phyloP scores from a whole-genome alignment of 352 stramenopile species.

The Vaucheria bursata region DNA sequence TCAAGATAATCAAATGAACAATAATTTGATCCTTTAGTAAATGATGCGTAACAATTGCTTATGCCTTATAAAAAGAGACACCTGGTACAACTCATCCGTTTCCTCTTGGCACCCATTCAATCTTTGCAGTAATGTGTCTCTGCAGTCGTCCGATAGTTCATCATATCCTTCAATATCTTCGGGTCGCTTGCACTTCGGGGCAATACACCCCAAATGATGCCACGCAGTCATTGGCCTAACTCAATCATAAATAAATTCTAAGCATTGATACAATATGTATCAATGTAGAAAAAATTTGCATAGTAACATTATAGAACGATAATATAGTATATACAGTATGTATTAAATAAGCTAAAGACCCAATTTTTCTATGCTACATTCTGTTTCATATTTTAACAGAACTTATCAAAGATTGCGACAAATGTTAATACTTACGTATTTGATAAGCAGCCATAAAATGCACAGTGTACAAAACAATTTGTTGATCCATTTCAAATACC shows the following conservation, averaged over 20 bases:
- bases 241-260: neutral
- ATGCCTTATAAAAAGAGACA: neutral
- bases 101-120: conserved; percentile 40
- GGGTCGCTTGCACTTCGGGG: neutral
- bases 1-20: neutral
- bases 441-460: too few relatives aligned
- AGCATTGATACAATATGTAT: neutral
- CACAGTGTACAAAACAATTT: too few relatives aligned
- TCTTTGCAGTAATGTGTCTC: conserved; percentile 30
- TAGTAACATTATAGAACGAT: too few relatives aligned
- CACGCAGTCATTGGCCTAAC: conserved; percentile 23
- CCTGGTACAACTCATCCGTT: conserved; percentile 45
- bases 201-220: conserved; percentile 40
- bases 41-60: neutral
- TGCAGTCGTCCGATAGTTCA: conserved; percentile 24
- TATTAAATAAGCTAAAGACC: too few relatives aligned
- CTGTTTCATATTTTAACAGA: too few relatives aligned
- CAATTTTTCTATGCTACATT: too few relatives aligned
- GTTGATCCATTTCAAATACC: too few relatives aligned
- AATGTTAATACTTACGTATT: too few relatives aligned
- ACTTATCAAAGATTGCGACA: too few relatives aligned
- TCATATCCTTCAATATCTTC: conserved; percentile 47
- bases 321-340: too few relatives aligned
- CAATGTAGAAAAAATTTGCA: neutral
- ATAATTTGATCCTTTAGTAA: neutral